Percentiles rank a stretch among this genome's conserved stretches.
phyloP scores from a whole-genome alignment of 1,139 yeast genomes.

The Suhomyces kunorum region DNA sequence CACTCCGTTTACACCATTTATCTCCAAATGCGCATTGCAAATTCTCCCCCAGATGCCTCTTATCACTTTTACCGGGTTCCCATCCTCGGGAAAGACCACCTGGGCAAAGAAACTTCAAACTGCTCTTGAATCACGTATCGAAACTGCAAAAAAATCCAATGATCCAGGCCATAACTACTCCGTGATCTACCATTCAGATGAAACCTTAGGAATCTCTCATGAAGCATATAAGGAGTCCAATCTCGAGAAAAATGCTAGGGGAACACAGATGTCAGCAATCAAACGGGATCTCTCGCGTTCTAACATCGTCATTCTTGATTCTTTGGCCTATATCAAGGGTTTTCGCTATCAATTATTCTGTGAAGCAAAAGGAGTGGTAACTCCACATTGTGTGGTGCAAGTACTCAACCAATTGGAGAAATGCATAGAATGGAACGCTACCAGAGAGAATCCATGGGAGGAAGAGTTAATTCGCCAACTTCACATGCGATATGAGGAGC shows the following conservation, averaged over 20 bases:
- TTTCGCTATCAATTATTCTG: slow-evolving; percentile 91
- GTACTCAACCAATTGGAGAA: slow-evolving; percentile 65
- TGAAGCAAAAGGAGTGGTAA: slow-evolving; percentile 82
- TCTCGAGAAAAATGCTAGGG: slow-evolving; percentile 79
- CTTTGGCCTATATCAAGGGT: slow-evolving; percentile 90
- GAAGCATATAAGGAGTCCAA: slow-evolving; percentile 65
- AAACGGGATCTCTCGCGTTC: slow-evolving; percentile 72
- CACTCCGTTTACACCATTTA: background rate
- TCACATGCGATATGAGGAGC: slow-evolving; percentile 90
- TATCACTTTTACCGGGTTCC: slow-evolving; percentile 79
- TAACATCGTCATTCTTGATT: slow-evolving; percentile 79
- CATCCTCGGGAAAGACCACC: slow-evolving; percentile 80
- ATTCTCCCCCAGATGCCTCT: slow-evolving; percentile 70
- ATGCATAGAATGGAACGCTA: slow-evolving; percentile 63
- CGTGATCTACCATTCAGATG: slow-evolving; percentile 76
- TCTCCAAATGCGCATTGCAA: background rate
- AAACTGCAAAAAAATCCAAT: slow-evolving; percentile 30
- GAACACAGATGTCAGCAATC: slow-evolving; percentile 84
- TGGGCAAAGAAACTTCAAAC: slow-evolving; percentile 60
- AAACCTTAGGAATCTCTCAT: slow-evolving; percentile 69
- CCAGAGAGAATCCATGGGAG: slow-evolving; percentile 56
- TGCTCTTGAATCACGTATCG: slow-evolving; percentile 51
- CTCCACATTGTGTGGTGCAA: slow-evolving; percentile 83
- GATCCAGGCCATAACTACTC: slow-evolving; percentile 56
- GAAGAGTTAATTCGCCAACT: slow-evolving; percentile 65